Percentiles rank a stretch among this genome's conserved stretches.
phyloP scores from a whole-genome alignment of 495 filamentous ascomycete species.

The Aspergillus baeticus region DNA sequence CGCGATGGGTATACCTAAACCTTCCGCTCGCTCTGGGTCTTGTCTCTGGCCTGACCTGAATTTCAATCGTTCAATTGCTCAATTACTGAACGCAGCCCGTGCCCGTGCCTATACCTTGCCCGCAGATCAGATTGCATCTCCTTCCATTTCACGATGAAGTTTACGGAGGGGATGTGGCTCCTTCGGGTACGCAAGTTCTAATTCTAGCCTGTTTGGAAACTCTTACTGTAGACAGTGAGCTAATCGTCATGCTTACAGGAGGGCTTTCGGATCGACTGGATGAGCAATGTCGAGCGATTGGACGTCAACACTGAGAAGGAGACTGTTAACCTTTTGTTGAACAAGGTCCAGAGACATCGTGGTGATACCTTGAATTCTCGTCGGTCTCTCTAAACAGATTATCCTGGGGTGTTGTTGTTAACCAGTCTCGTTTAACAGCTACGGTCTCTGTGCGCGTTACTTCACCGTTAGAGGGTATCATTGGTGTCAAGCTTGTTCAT shows the following conservation, averaged over 20 bases:
- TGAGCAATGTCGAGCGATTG: slow-evolving; percentile 47
- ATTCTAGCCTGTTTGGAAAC: no score
- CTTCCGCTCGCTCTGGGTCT: neutral
- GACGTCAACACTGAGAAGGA: slow-evolving; percentile 27
- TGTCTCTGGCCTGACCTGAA: no score
- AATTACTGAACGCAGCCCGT: no score
- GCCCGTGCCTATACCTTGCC: neutral
- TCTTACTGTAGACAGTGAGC: neutral
- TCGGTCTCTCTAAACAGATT: slow-evolving; percentile 16
- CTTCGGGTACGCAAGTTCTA: slow-evolving; percentile 28
- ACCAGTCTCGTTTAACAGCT: slow-evolving; percentile 12
- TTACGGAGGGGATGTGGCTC: slow-evolving; percentile 46
- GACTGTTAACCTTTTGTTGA: slow-evolving; percentile 37
- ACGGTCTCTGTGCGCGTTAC: slow-evolving; percentile 39
- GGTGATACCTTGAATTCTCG: slow-evolving; percentile 59
- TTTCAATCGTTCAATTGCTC: no score
- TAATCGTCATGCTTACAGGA: slow-evolving; percentile 24
- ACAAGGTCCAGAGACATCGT: slow-evolving; percentile 45
- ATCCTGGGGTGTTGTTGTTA: neutral
- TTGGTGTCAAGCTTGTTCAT: slow-evolving; percentile 63
- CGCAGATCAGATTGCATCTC: neutral
- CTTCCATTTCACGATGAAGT: slow-evolving; percentile 36
- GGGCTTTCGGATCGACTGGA: slow-evolving; percentile 44
- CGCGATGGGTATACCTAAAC: no score
- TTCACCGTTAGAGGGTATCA: slow-evolving; percentile 57